Base-by-base conservation (phyloP, 306 rosid genomes). In the Prunus mume region DNA sequence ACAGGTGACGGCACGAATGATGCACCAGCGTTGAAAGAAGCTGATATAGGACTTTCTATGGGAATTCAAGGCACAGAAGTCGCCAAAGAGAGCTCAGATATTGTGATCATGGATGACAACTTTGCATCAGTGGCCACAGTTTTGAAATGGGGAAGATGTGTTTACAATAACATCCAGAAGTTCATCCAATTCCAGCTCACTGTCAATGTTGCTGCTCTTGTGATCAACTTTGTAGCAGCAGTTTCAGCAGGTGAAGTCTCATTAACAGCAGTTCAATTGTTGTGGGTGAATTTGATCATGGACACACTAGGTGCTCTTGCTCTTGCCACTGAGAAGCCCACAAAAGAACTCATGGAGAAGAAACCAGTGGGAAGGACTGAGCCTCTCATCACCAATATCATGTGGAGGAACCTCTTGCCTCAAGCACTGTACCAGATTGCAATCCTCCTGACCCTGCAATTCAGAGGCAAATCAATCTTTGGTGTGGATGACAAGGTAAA, bases 171-270 rank as follows among this genome's bases (percentile, higher is more conserved):
- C 46, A 84, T 81, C 65, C 81, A 81, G 9, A 85, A 85, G 62
- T 81, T 85, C 77, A 80, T 85, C 32, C 88, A 85, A 25, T 81
- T 81, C 68, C 88, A 78, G 20, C 83, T 85, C 19, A 81, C 83
- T 0, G 83, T 71, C 43, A 81, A 78, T 24, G 62, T 85, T 10
- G 73, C 83, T 2, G 83, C 83, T 14, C 73, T 85, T 9, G 81
- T 71, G 0, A 67, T 81, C 78, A 85, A 78, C 81, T 78, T 78
- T 64, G 83, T 85, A 2, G 81, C 85, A 11, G 73, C 85, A 28
- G 63, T 85, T 38, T 81, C 81, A 5, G 78, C 73, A 2, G 79
- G 81, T 1, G 65, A 81, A 38, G 81, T 81, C 4, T 86, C 79
- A 12, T 56, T 85, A 20, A 85, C 82, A 34, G 84, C 76, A 5